phyloP scores from a whole-genome alignment of 2,329 filamentous ascomycete species.

The Xylariaceae sp. region DNA sequence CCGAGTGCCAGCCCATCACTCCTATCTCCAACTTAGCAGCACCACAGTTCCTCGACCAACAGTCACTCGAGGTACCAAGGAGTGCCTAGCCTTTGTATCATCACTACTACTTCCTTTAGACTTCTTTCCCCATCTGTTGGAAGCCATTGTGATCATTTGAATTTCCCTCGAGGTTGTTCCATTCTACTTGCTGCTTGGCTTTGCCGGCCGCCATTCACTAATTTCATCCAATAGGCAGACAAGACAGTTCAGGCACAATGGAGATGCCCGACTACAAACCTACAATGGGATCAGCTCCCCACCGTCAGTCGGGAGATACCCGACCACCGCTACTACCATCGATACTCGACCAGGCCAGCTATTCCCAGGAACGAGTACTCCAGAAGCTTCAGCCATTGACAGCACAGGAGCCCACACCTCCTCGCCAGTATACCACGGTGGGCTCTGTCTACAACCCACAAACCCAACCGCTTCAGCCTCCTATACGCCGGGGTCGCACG shows the following conservation, averaged over 20 bases:
- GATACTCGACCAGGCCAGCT: no score
- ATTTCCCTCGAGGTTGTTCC: not conserved
- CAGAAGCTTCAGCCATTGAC: not conserved
- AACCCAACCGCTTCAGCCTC: conserved; percentile 45
- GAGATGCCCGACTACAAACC: conserved; percentile 4
- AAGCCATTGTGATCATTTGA: not conserved
- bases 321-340: not conserved
- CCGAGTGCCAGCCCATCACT: not conserved
- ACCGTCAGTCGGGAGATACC: not conserved
- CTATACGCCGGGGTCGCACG: conserved; percentile 45
- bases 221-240: not conserved
- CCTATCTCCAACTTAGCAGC: not conserved
- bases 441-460: conserved; percentile 52
- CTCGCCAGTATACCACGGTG: conserved; percentile 47
- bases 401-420: conserved; percentile 20
- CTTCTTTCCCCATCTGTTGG: not conserved
- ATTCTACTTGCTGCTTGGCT: not conserved
- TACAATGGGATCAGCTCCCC: not conserved
- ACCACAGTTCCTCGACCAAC: not conserved
- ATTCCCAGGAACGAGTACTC: not conserved
- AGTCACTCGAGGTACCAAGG: not conserved
- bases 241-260: conserved; percentile 4
- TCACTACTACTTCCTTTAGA: not conserved
- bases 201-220: not conserved
- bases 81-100: not conserved